phyloP scores from a whole-genome alignment of 1,284 basidiomycete species.

The Anthracocystis setariae region DNA sequence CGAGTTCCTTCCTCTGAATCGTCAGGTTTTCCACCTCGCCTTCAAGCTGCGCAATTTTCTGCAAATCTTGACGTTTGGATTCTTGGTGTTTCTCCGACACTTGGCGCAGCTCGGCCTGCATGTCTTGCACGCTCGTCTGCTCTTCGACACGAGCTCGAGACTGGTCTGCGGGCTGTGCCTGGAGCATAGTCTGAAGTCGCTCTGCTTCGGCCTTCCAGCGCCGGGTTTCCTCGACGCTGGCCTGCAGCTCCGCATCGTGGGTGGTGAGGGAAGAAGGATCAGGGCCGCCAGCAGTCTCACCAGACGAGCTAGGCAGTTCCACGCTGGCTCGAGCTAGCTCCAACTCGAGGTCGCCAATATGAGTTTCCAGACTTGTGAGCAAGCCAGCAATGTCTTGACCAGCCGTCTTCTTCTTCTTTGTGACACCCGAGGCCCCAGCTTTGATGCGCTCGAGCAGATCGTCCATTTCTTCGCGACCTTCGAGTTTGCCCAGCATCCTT shows the following conservation, averaged over 20 bases:
- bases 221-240: slow-evolving; percentile 13
- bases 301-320: slow-evolving; percentile 11
- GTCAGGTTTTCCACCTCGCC: slow-evolving; percentile 9
- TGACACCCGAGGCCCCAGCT: slow-evolving; percentile 35
- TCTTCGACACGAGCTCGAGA: slow-evolving; percentile 4
- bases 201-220: slow-evolving; percentile 29
- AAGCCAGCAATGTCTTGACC: slow-evolving; percentile 59
- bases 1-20: slow-evolving; percentile 14
- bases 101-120: slow-evolving; percentile 16
- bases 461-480: slow-evolving; percentile 67
- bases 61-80: slow-evolving; percentile 5
- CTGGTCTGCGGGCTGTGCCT: slow-evolving; percentile 2
- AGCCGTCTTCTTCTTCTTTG: slow-evolving; percentile 52
- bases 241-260: slow-evolving; percentile 13
- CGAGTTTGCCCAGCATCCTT: slow-evolving; percentile 63
- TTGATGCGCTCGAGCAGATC: slow-evolving; percentile 65
- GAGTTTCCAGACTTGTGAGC: slow-evolving; percentile 56
- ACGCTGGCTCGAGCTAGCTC: slow-evolving; percentile 46
- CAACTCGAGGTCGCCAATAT: slow-evolving; percentile 56
- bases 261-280: not conserved
- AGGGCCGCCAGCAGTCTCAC: slow-evolving; percentile 11
- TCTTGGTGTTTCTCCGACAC: slow-evolving; percentile 13
- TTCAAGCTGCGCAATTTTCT: slow-evolving; percentile 13
- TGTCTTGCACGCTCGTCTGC: slow-evolving; percentile 9
- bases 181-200: slow-evolving; percentile 14